Evolutionary conservation across 2,329 filamentous ascomycete species (phyloP).

Genomic region (Tolypocladium capitatum): DNA sequence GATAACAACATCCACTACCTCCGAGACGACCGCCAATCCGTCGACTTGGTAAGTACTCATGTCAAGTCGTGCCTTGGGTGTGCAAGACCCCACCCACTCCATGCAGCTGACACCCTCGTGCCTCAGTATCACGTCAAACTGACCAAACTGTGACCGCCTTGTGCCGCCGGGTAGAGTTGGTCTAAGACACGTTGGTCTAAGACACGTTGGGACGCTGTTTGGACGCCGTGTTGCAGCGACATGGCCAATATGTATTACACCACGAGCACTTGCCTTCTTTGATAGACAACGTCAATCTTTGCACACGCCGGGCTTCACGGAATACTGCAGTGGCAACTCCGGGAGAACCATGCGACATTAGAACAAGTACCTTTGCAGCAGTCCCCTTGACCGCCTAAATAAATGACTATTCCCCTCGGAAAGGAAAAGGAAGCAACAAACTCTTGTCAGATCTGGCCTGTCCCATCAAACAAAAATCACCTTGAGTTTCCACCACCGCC

Average conservation of each 20-base stretch:
- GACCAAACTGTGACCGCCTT: constrained; percentile 2
- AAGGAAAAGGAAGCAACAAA: neutral
- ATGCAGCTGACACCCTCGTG: neutral
- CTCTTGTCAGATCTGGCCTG: neutral
- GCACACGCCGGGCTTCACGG: neutral
- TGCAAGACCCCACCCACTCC: neutral
- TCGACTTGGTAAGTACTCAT: constrained; percentile 18
- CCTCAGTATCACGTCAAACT: constrained; percentile 15
- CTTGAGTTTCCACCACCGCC: neutral
- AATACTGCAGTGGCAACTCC: neutral
- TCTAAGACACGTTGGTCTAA: too few species aligned
- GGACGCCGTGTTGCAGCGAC: neutral
- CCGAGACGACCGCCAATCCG: constrained; percentile 14
- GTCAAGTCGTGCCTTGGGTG: neutral
- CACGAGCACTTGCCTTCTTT: neutral
- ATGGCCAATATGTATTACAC: neutral
- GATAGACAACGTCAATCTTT: neutral
- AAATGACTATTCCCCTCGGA: neutral
- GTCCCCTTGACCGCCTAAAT: neutral
- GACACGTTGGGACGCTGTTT: neutral
- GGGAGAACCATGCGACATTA: neutral
- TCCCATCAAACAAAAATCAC: neutral
- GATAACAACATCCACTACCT: constrained; percentile 21
- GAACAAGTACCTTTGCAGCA: neutral
- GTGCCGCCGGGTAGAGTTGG: neutral